Conservation (phyloP, 2,329 filamentous ascomycete genomes). For the Corniculantispora saksenae region DNA sequence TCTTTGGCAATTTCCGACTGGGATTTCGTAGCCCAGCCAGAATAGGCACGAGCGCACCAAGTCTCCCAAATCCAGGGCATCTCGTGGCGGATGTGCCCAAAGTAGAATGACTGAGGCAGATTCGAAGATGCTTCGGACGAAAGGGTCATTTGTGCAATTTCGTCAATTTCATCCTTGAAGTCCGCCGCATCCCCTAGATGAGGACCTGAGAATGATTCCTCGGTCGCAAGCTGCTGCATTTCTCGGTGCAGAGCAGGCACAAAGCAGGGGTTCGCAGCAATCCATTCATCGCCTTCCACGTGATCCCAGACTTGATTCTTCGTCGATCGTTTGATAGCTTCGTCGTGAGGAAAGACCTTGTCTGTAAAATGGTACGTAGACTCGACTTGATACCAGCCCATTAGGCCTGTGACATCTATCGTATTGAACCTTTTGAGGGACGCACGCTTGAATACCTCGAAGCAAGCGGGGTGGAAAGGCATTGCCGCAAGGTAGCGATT, state of each 20-base stretch:
- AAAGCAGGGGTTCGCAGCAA: constrained; percentile 22
- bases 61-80: constrained; percentile 24
- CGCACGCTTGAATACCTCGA: constrained; percentile 32
- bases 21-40: constrained; percentile 13
- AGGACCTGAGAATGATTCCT: not conserved
- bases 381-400: constrained; percentile 15
- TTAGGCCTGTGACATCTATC: constrained; percentile 26
- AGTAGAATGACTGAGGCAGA: constrained; percentile 14
- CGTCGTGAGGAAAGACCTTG: constrained; percentile 12
- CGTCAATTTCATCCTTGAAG: not conserved
- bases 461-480: constrained; percentile 32
- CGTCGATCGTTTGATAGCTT: constrained; percentile 3
- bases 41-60: constrained; percentile 20
- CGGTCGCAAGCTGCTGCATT: not conserved
- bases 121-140: not conserved
- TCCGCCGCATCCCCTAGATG: not conserved
- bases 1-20: constrained; percentile 7
- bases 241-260: constrained; percentile 12
- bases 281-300: constrained; percentile 18
- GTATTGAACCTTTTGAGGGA: constrained; percentile 20
- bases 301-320: constrained; percentile 8
- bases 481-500: constrained; percentile 17
- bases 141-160: not conserved
- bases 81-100: not conserved
- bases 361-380: constrained; percentile 6